These are phyloP conservation scores for Tylopilus sp. DNA, from an alignment of 768 basidiomycete species.

Conservation along the genomic window DNA sequence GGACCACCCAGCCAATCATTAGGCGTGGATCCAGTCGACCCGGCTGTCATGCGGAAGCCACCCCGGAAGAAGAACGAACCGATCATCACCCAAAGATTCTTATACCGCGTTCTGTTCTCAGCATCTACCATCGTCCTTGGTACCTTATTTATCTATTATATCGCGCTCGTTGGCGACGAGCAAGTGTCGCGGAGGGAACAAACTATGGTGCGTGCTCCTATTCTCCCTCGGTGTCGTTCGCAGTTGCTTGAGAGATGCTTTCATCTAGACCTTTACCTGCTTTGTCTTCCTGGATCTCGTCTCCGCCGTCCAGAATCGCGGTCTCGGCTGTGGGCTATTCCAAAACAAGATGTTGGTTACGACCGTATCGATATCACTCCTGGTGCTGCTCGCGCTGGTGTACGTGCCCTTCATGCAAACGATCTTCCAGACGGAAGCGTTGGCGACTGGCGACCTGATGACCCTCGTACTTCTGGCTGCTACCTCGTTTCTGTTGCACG, in stretches of 20 bases:
- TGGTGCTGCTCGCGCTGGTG: conserved; percentile 81
- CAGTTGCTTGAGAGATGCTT: not conserved
- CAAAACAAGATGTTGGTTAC: conserved; percentile 88
- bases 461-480: conserved; percentile 67
- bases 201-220: conserved; percentile 73
- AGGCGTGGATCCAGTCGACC: conserved; percentile 95
- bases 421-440: conserved; percentile 90
- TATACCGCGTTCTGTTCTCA: conserved; percentile 85
- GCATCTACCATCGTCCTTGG: conserved; percentile 89
- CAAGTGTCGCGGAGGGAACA: conserved; percentile 84
- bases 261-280: conserved; percentile 78
- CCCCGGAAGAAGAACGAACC: conserved; percentile 92
- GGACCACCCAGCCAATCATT: conserved; percentile 94
- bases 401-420: conserved; percentile 90
- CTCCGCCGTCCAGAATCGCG: conserved; percentile 92
- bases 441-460: conserved; percentile 63
- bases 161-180: conserved; percentile 73
- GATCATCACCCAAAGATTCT: conserved; percentile 71
- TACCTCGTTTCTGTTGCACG: conserved; percentile 68
- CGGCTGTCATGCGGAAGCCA: conserved; percentile 86
- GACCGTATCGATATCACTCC: conserved; percentile 83
- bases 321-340: conserved; percentile 76
- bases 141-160: conserved; percentile 82
- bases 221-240: not conserved
- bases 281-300: conserved; percentile 98